Conservation (phyloP, 495 filamentous ascomycete genomes). For the Penicillium verhagenii region DNA sequence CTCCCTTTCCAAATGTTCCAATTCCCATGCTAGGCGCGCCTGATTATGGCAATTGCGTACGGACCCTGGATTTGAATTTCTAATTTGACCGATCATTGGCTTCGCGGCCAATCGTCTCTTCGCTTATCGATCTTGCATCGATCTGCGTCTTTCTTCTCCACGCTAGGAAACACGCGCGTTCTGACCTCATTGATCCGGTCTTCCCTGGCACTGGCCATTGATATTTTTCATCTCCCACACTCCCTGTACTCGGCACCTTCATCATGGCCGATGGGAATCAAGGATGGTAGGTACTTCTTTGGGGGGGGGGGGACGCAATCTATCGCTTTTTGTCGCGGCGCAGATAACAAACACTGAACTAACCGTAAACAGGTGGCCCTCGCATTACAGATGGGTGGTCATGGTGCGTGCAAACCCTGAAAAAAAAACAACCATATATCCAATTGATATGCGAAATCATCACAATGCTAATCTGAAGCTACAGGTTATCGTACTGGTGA, state of each 20-base stretch:
- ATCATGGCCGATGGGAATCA: background rate
- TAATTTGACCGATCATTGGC: background rate
- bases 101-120: background rate
- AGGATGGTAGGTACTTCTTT: background rate
- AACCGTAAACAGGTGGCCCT: slow-evolving; percentile 41
- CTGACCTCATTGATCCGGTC: background rate
- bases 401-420: slow-evolving; percentile 27
- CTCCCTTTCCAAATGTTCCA: background rate
- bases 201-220: background rate
- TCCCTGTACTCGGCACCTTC: background rate
- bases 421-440: background rate
- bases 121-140: background rate
- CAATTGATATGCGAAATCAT: too few relatives aligned
- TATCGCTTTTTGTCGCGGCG: too few relatives aligned
- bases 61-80: background rate
- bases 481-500: slow-evolving; percentile 43
- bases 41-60: background rate
- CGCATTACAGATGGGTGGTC: slow-evolving; percentile 53
- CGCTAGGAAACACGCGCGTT: background rate
- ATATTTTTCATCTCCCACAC: background rate
- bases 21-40: background rate
- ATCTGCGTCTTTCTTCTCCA: background rate
- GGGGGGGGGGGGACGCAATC: too few relatives aligned
- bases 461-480: background rate
- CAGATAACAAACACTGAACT: too few relatives aligned